These are phyloP conservation scores for Ophiostoma sp. DNA, from an alignment of 2,329 filamentous ascomycete genomes.

Conservation along the genomic window DNA sequence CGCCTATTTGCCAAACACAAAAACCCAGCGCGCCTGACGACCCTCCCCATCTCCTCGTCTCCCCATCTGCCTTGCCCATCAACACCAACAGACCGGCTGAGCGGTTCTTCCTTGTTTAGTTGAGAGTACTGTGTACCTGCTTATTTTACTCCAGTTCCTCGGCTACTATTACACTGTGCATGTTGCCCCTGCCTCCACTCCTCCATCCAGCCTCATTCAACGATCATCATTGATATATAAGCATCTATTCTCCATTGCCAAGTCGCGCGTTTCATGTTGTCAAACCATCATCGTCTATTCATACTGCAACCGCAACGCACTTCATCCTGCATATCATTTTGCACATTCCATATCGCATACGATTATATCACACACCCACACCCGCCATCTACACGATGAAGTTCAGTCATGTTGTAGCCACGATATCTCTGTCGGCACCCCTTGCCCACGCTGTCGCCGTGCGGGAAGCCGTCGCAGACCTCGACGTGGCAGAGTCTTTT, in stretches of 20 bases:
- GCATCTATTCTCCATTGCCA: neutral
- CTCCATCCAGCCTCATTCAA: neutral
- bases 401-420: slow-evolving; percentile 16
- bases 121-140: neutral
- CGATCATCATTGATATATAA: neutral
- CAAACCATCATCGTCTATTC: neutral
- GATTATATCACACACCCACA: neutral
- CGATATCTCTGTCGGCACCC: slow-evolving; percentile 22
- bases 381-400: slow-evolving; percentile 24
- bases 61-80: neutral
- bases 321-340: neutral
- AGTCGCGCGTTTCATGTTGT: neutral
- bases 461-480: slow-evolving; percentile 20
- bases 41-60: neutral
- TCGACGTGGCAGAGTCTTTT: slow-evolving; percentile 2
- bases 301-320: neutral
- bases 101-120: neutral
- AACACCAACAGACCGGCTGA: neutral
- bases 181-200: neutral
- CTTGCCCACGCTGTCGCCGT: slow-evolving; percentile 29
- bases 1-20: neutral
- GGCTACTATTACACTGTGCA: neutral
- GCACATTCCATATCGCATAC: neutral
- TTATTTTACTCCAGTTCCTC: neutral
- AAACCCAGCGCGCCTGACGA: neutral